A percentile compares a stretch with the other conserved stretches of the same genome.
phyloP scores from a whole-genome alignment of 106 monocot species.

The Gastrodia elata region DNA sequence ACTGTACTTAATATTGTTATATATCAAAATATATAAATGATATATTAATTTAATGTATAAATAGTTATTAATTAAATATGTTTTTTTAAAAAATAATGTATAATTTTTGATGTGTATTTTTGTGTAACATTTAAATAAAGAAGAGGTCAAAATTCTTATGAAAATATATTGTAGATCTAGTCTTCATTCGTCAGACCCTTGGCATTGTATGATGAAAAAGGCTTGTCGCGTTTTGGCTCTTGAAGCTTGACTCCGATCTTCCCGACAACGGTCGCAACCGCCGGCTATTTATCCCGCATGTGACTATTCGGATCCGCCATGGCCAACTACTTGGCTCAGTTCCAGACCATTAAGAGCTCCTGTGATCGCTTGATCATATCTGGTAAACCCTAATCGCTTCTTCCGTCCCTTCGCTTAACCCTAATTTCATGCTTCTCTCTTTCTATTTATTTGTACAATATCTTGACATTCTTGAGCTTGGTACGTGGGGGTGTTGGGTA shows the following conservation, averaged over 20 bases:
- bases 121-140: no score
- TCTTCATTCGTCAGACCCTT: no score
- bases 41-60: no score
- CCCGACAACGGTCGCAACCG: background rate
- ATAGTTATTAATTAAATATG: no score
- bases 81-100: no score
- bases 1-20: no score
- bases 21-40: no score
- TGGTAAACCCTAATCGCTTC: conserved; percentile 36
- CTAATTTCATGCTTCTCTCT: background rate
- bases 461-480: background rate
- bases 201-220: no score
- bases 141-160: no score
- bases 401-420: background rate
- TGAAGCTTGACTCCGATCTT: background rate
- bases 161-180: no score
- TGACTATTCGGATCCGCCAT: conserved; percentile 28
- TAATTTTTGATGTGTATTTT: no score
- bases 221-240: background rate
- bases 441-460: background rate
- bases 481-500: background rate
- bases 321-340: conserved; percentile 95
- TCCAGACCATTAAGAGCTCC: conserved; percentile 87
- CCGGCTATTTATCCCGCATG: background rate
- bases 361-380: conserved; percentile 78